Base-by-base conservation (phyloP, 345 rosid genomes). In the Heritiera fomes region DNA sequence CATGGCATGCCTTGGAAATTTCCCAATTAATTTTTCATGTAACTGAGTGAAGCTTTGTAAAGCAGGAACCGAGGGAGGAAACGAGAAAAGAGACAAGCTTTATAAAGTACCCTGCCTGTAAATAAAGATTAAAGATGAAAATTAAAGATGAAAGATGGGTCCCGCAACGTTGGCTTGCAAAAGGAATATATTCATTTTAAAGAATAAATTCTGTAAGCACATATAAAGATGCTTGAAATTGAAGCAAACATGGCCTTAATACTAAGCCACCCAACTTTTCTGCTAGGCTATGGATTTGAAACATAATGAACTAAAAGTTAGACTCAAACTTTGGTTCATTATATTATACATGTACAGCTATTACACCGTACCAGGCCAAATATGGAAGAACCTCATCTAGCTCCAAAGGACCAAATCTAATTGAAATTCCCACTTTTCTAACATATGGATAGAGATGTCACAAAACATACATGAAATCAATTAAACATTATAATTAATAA, bases 191-290 rank as follows among this genome's bases (percentile, higher is more conserved):
- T 93, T 95, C 94, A 88, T 86, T 85, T 6, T 81, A 64, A 75
- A 80, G 93, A 86, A 94, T 89, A 90, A 89, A 88, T 89, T 89
- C 89, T 82, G 81, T 68, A 75, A 85, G 89, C 90, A 84, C 84
- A 71, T 15, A 87, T 15, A 87, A 90, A 90, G 98, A 93, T 89
- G 95, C 95, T 93, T 93, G 90, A 88, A 88, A 82, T 77, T 91
- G 90, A 93, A 95, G 98, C 98, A 86, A 91, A 86, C 89, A 77
- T 87, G 84, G 82, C 91, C 89, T 86, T 78, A 83, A 83, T 62
- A 71, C 80, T 86, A 88, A 90, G 83, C 89, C 92, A 87, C 76
- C 87, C 79, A 40, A 74, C 87, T 85, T 88, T 85, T 84, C 65
- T 55, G 66, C n/a, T 86, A 6, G 60, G 34, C 75, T 82, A 75